Conservation (phyloP, 805 yeast species). For the Monosporozyma unispora region DNA sequence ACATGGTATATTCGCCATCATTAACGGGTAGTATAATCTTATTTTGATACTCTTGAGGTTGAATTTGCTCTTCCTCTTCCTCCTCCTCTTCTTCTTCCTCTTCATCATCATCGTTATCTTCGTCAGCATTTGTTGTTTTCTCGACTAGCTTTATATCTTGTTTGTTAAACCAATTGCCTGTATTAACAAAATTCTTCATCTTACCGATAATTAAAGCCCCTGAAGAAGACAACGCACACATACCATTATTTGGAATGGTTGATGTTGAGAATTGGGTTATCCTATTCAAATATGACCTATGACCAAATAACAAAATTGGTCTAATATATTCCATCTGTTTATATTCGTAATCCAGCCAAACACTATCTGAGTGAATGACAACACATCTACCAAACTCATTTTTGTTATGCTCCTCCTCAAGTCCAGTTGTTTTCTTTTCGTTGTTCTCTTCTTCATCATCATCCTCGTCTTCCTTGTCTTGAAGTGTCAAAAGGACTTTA, state of each 20-base stretch:
- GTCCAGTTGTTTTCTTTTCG: not conserved
- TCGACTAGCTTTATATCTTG: slow-evolving; percentile 1
- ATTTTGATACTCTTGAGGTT: slow-evolving; percentile 7
- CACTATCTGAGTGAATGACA: slow-evolving; percentile 25
- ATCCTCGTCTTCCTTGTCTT: slow-evolving; percentile 24
- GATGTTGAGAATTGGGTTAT: slow-evolving; percentile 17
- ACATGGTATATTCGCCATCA: not conserved
- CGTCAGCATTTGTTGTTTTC: slow-evolving; percentile 3
- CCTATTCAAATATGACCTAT: slow-evolving; percentile 6
- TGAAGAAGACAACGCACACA: slow-evolving; percentile 19
- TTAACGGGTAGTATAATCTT: slow-evolving; percentile 6
- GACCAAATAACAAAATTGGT: slow-evolving; percentile 20
- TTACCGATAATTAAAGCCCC: slow-evolving; percentile 26
- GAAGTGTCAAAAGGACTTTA: slow-evolving; percentile 12
- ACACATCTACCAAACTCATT: slow-evolving; percentile 13
- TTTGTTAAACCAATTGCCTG: slow-evolving; percentile 19
- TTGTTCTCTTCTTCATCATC: slow-evolving; percentile 1
- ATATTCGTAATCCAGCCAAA: slow-evolving; percentile 29
- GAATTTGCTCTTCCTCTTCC: slow-evolving; percentile 10
- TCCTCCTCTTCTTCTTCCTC: slow-evolving; percentile 10
- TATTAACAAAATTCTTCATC: slow-evolving; percentile 14
- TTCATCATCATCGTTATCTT: slow-evolving; percentile 5
- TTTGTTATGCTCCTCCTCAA: not conserved
- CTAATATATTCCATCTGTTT: slow-evolving; percentile 18
- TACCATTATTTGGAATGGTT: slow-evolving; percentile 20